Evolutionary conservation across 140 eudicot species (phyloP), one percentile per base, ranked within the genome.

Genomic region (Bidens hawaiensis): DNA sequence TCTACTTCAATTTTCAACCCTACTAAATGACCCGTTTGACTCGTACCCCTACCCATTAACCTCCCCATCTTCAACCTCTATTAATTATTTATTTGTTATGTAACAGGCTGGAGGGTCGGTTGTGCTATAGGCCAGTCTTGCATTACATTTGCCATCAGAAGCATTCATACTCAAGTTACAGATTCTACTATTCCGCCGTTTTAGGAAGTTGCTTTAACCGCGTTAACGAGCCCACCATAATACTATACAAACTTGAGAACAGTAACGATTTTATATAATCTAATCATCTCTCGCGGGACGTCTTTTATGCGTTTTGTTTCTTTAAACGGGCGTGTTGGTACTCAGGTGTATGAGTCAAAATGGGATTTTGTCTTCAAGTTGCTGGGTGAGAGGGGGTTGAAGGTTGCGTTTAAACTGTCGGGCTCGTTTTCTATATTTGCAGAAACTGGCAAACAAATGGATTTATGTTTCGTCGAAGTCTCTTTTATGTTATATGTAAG

Each of bases 131-230:
- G 90, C 11, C 90, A 97, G 15, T 42, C 96, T 50, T 79, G 81
- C 69, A 63, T 93, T 71, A 94, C 95, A 40, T 76, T 75, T 34
- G 95, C 99, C 14, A 81, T 93, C 47, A 67, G 82, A 69, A 93
- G 85, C 79, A 85, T 88, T 74, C 99, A 93, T 67, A 65, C 76
- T 26, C 85, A 69, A 75, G 43, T 93, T 16, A 83, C 97, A 17
- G 99, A 93, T 75, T 85, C 97, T 64, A 97, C 97, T 73, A 97
- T 97, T 17, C 97, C 99, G 26, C 99, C 97, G 25, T 93, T 93
- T 68, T 95, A 93, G 80, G 99, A 93, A 81, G 97, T 97, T 41
- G 97, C 99, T 61, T 79, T 93, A 83, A 68, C 83, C 52, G 97
- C 99, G 43, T 79, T 93, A 53, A 76, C 55, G 21, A 88, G 97